phyloP scores from a whole-genome alignment of 2,329 filamentous ascomycete species.

The Xylaria sp. region DNA sequence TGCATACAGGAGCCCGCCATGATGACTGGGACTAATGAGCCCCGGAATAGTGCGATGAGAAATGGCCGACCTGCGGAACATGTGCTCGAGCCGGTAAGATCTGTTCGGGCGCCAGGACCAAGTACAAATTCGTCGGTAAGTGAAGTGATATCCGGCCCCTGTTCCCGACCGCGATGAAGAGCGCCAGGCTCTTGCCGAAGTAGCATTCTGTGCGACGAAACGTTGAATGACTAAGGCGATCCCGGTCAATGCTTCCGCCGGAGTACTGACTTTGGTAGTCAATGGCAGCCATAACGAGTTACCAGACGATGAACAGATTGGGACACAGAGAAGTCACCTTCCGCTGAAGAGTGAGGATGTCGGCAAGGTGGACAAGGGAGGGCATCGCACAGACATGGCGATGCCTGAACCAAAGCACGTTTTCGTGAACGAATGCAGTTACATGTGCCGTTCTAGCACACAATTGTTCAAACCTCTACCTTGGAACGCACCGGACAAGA shows the following conservation, averaged over 20 bases:
- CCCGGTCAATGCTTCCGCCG: neutral
- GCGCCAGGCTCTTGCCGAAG: neutral
- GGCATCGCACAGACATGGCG: constrained; percentile 18
- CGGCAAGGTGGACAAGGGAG: constrained; percentile 17
- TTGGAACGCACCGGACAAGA: constrained; percentile 38
- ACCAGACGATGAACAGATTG: constrained; percentile 2
- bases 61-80: constrained; percentile 48
- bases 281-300: constrained; percentile 47
- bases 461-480: constrained; percentile 28
- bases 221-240: neutral
- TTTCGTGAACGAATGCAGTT: constrained; percentile 34
- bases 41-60: constrained; percentile 46
- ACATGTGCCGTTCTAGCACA: constrained; percentile 24
- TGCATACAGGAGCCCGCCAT: neutral
- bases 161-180: neutral
- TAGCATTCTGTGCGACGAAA: neutral
- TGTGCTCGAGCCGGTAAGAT: constrained; percentile 45
- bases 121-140: constrained; percentile 44
- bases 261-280: constrained; percentile 36
- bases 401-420: constrained; percentile 40
- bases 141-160: neutral
- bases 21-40: constrained; percentile 24
- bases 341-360: constrained; percentile 10
- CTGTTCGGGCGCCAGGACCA: constrained; percentile 46
- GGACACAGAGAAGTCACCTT: constrained; percentile 7